Base-by-base conservation (phyloP, 208 protist species). In the Trypanosomatidae sp. region DNA sequence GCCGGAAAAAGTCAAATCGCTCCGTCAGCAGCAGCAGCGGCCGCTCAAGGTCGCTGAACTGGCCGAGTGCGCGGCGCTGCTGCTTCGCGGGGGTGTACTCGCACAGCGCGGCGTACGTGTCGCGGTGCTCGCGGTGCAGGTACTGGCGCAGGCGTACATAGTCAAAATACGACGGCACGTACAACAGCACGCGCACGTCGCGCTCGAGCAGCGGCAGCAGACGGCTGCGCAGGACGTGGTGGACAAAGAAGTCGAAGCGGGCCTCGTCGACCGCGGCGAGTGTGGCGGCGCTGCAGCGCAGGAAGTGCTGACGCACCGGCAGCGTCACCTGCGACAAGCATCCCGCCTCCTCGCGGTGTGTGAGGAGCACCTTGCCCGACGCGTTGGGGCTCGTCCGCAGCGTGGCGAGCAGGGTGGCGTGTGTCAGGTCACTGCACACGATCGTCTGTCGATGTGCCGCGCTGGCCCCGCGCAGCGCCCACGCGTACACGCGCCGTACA, bases 1-100 rank as follows among this genome's bases (percentile, higher is more conserved):
- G 76, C 47, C 84, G 76, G 56, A 95, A 98, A 58, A 96, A 98
- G 70, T 97, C 95, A 46, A 97, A 97, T 25, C 96, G 76, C 56
- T 98, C 95, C 20, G 92, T 98, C 43, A 94, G 76, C 4, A 98
- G 56, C 49, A 98, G 63, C 24, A 97, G 79, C 21, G 70, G 71
- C 1, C 71, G 59, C 58, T 89, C 67, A 0, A 94, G 60, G 51
- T 85, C 77, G 1, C 61, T 81, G 54, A 95, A 95, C 60, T 92
- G 74, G 2, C 72, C 80, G 2, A 91, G 58, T 4, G 78, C 70
- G 20, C 71, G 73, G 4, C 86, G 68, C 64, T 94, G 77, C 48
- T 81, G 76, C 43, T 69, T 71, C 11, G 84, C 21, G 3, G 84
- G 76, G 6, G 78, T 84, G 66, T 97, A 98, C 82, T 98, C 96